A percentile compares a stretch with the other conserved stretches of the same genome.
Conservation (phyloP, 192 early-diverging fungal genomes). For the Dissophora ornata region DNA sequence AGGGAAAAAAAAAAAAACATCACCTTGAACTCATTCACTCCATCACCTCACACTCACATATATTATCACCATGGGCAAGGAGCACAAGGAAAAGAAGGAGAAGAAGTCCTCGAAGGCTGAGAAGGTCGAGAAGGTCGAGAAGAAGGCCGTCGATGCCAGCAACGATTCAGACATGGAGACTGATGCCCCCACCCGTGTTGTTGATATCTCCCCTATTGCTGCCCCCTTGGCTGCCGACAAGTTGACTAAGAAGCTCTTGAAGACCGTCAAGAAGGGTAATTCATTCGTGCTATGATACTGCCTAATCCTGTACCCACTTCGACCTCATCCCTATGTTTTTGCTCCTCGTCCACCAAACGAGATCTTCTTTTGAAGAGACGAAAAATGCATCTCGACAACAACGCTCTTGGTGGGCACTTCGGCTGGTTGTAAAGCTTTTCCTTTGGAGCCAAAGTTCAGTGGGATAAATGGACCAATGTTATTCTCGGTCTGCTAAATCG, state of each 20-base stretch:
- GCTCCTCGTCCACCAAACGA: background rate
- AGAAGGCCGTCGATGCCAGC: conserved; percentile 41
- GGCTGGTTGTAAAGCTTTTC: too few species aligned
- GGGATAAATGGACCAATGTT: too few species aligned
- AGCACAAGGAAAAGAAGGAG: conserved; percentile 66
- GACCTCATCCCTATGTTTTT: conserved; percentile 9
- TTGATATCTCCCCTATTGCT: conserved; percentile 77
- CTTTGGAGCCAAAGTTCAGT: too few species aligned
- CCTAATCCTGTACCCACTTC: conserved; percentile 31
- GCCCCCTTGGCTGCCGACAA: conserved; percentile 86
- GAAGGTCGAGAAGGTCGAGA: conserved; percentile 34
- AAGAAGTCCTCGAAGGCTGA: conserved; percentile 41
- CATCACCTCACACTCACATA: conserved; percentile 8
- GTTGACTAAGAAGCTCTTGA: conserved; percentile 86
- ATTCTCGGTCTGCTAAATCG: too few species aligned
- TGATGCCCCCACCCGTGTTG: conserved; percentile 59
- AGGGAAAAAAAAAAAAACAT: conserved; percentile 7
- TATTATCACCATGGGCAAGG: conserved; percentile 42
- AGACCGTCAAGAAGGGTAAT: conserved; percentile 91
- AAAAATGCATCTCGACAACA: too few species aligned
- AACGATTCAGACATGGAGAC: conserved; percentile 62
- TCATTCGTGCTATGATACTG: background rate
- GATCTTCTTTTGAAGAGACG: too few species aligned
- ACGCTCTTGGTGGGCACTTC: too few species aligned
- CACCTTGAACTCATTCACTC: background rate